Evolutionary conservation across 805 yeast genomes (phyloP).

Genomic region (Candida parachauliodes): DNA sequence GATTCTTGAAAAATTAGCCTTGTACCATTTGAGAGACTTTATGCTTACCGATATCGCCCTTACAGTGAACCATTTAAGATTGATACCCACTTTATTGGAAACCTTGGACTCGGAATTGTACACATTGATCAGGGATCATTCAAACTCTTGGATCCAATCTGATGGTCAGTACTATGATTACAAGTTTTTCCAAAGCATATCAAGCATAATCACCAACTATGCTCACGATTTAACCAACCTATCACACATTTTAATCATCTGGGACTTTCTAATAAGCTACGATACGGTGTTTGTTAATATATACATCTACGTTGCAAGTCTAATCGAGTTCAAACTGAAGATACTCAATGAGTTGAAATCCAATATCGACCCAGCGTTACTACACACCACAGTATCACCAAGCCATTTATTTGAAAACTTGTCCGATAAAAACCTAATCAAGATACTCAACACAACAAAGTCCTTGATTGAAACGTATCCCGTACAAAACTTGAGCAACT

Average conservation of each 20-base stretch:
- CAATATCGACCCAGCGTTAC: conserved; percentile 28
- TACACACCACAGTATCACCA: conserved; percentile 36
- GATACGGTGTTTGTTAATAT: conserved; percentile 52
- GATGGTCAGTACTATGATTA: conserved; percentile 31
- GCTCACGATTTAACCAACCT: conserved; percentile 63
- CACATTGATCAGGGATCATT: conserved; percentile 36
- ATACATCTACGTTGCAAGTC: conserved; percentile 58
- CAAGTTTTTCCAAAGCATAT: conserved; percentile 57
- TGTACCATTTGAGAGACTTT: conserved; percentile 73
- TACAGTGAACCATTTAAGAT: conserved; percentile 58
- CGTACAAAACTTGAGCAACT: conserved; percentile 16
- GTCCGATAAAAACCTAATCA: conserved; percentile 23
- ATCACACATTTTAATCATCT: conserved; percentile 51
- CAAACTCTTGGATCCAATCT: conserved; percentile 20
- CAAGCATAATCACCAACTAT: conserved; percentile 74
- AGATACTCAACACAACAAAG: conserved; percentile 25
- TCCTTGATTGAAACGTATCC: conserved; percentile 23
- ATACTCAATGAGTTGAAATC: conserved; percentile 29
- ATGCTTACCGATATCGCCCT: conserved; percentile 71
- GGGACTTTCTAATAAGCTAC: conserved; percentile 65
- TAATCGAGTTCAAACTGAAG: conserved; percentile 43
- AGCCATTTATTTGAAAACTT: conserved; percentile 23
- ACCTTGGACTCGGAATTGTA: conserved; percentile 45
- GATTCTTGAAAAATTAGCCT: conserved; percentile 53
- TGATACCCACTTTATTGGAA: conserved; percentile 62